Evolutionary conservation across 1,284 basidiomycete genomes (phyloP).

Genomic region (Heterobasidion irregulare): DNA sequence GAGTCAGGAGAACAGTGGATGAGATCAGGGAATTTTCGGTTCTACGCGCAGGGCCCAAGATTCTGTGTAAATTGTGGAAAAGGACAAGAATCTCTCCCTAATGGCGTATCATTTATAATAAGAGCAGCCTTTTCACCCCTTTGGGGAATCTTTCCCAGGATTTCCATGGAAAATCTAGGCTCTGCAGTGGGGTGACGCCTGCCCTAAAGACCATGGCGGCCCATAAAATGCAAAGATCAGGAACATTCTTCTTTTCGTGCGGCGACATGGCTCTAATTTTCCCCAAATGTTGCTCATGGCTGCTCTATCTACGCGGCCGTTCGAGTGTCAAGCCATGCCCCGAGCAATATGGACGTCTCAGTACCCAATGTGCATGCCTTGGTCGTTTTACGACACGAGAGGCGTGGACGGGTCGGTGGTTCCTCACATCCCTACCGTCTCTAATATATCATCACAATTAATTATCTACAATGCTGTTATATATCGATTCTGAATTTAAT

Average conservation of each 20-base stretch:
- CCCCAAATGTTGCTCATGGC: slow-evolving; percentile 83
- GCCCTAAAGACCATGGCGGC: slow-evolving; percentile 16
- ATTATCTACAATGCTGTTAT: no score
- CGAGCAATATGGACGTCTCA: slow-evolving; percentile 69
- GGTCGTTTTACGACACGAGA: slow-evolving; percentile 18
- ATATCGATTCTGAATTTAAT: no score
- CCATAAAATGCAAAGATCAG: background rate
- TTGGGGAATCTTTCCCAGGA: no score
- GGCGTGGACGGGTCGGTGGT: slow-evolving; percentile 72
- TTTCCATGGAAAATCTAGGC: no score
- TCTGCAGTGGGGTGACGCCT: slow-evolving; percentile 7
- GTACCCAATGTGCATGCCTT: slow-evolving; percentile 56
- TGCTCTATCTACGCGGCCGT: slow-evolving; percentile 56
- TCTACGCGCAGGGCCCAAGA: no score
- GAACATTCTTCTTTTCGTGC: slow-evolving; percentile 40
- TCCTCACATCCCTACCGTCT: slow-evolving; percentile 43
- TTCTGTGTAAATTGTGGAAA: no score
- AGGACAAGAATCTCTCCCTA: no score
- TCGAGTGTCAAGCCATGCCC: slow-evolving; percentile 81
- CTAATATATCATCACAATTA: no score
- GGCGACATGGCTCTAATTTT: slow-evolving; percentile 66
- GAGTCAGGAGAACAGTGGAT: no score
- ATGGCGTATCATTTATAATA: no score
- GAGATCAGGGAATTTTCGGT: no score
- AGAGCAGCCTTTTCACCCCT: no score